Evolutionary conservation across 768 basidiomycete species (phyloP).

Genomic region (Exsudoporus frostii): DNA sequence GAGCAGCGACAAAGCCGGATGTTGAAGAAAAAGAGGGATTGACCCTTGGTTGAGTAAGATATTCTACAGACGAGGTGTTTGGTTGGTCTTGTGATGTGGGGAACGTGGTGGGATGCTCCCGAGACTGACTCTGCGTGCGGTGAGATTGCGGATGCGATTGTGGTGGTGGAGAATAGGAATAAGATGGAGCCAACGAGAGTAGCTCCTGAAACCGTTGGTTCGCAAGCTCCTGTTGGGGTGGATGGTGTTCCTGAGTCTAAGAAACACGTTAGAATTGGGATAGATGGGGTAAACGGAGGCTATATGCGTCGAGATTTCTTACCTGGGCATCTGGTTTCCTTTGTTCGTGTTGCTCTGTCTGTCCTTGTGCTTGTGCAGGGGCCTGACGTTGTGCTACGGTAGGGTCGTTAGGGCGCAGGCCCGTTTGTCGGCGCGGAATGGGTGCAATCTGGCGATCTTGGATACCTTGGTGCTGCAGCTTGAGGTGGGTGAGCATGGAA

Average conservation of each 20-base stretch:
- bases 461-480: background rate
- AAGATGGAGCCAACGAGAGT: constrained; percentile 11
- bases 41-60: background rate
- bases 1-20: background rate
- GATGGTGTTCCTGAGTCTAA: constrained; percentile 1
- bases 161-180: background rate
- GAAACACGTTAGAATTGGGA: background rate
- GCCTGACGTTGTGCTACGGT: background rate
- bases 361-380: background rate
- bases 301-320: background rate
- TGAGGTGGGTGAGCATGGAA: background rate
- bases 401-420: background rate
- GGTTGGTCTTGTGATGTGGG: background rate
- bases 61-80: background rate
- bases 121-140: background rate
- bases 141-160: background rate
- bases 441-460: constrained; percentile 15
- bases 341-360: constrained; percentile 2
- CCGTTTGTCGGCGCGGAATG: constrained; percentile 7
- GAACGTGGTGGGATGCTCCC: background rate
- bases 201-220: constrained; percentile 26
- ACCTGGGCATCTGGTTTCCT: constrained; percentile 7
- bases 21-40: constrained; percentile 6
- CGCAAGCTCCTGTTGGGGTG: constrained; percentile 8
- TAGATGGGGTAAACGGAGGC: too few species aligned